Evolutionary conservation across 306 rosid genomes (phyloP), one percentile per base, ranked within the genome.

Genomic region (Trifolium repens): DNA sequence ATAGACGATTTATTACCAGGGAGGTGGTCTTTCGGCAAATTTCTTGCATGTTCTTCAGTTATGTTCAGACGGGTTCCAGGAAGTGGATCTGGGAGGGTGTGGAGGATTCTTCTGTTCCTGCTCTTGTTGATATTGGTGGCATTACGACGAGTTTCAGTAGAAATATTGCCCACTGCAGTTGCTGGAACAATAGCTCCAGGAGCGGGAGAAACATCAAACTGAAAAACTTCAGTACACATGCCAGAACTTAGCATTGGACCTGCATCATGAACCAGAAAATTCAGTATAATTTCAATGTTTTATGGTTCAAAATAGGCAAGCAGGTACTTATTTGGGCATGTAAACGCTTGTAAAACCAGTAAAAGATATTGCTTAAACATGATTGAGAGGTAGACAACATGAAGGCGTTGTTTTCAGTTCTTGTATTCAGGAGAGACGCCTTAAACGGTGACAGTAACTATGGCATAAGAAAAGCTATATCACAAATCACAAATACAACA

Each of bases 181-280:
- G 92, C 98, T n/a, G 96, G 92, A 72, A 96, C 76, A 64, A 96
- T 90, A 67, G 93, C 96, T 59, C 97, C 99, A 16, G 96, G 86
- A 49, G 79, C 39, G 39, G 96, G 89, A 2, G 93, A 96, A 53
- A 74, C 88, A 67, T 96, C 97, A 68, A 96, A 96, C 87, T 90
- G 99, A 71, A 96, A 96, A 80, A 92, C 97, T 84, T 96, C 99
- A 7, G 96, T 92, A 88, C 99, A 96, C 94, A 85, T 81, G 68
- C 99, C 99, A 34, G 99, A 96, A 77, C 99, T 90, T 89, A 96
- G 72, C 93, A 96, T 78, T 47, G 99, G 96, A 16, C 96, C 99
- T 90, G 84, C 78, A 85, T 47, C 74, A 80, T 42, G n/a, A 77
- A 66, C 16, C 34, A 67, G 73, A 74, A 67, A 46, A 72, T 50